Conservation (phyloP, 1,139 yeast species). For the Zygosaccharomyces sapae region DNA sequence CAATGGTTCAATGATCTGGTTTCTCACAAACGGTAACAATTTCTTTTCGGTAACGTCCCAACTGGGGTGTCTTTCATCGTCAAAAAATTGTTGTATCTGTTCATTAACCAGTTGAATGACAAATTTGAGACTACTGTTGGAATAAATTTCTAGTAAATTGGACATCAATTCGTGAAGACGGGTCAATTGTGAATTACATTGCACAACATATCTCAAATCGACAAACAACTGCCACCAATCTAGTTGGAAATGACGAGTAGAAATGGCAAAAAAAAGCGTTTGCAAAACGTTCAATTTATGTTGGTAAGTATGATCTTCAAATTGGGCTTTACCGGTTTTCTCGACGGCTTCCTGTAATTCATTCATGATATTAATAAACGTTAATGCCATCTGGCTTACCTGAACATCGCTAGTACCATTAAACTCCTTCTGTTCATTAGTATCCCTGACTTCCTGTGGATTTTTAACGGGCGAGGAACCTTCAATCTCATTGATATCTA, state of each 20-base stretch:
- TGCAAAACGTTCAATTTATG: constrained; percentile 33
- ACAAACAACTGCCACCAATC: constrained; percentile 33
- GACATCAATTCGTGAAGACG: constrained; percentile 26
- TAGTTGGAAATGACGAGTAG: constrained; percentile 19
- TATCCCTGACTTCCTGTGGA: too few relatives aligned
- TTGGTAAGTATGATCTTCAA: constrained; percentile 19
- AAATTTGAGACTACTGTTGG: constrained; percentile 21
- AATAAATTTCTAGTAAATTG: constrained; percentile 21
- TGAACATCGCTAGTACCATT: background rate
- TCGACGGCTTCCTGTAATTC: constrained; percentile 19
- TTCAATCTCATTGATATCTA: constrained; percentile 19
- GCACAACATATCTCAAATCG: constrained; percentile 24
- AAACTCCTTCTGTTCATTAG: background rate
- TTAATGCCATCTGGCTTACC: constrained; percentile 22
- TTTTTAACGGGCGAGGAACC: background rate
- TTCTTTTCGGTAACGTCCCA: constrained; percentile 25
- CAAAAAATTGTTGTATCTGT: constrained; percentile 24
- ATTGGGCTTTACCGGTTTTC: constrained; percentile 13
- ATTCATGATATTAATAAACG: constrained; percentile 13
- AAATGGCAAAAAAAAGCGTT: constrained; percentile 29
- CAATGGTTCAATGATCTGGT: constrained; percentile 23
- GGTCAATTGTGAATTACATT: constrained; percentile 9
- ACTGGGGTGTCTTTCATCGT: constrained; percentile 26
- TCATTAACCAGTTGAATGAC: constrained; percentile 15
- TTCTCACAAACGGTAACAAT: constrained; percentile 25